Conservation (phyloP, 2,329 filamentous ascomycete genomes). For the Clonostachys rhizophaga region DNA sequence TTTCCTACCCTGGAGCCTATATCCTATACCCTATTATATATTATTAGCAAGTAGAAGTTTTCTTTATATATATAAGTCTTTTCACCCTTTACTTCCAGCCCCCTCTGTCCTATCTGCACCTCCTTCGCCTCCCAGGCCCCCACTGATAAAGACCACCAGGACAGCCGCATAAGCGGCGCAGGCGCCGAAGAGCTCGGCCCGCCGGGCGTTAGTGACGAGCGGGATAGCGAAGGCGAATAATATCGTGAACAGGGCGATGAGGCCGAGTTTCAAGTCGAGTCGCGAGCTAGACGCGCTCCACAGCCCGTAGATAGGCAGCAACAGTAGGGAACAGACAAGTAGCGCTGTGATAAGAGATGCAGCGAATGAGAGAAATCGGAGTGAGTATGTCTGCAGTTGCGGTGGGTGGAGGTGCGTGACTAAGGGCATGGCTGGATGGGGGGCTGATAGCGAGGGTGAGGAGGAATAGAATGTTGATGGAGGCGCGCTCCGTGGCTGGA, state of each 20-base stretch:
- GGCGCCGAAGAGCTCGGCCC: constrained; percentile 5
- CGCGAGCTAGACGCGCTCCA: background rate
- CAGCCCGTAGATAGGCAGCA: constrained; percentile 1
- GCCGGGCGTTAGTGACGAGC: constrained; percentile 2
- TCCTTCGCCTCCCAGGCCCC: background rate
- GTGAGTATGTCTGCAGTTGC: background rate
- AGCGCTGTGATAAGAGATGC: background rate
- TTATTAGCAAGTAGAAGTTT: no score
- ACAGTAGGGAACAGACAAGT: background rate
- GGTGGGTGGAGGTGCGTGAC: no score
- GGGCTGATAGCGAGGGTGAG: no score
- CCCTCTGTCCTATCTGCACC: no score
- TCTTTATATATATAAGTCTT: no score
- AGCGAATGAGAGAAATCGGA: background rate
- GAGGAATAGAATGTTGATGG: no score
- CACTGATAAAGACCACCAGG: constrained; percentile 5
- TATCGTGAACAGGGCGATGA: constrained; percentile 10
- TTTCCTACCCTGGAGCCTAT: no score
- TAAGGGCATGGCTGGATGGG: no score
- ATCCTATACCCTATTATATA: no score
- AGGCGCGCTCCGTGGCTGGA: no score
- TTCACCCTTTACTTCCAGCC: no score
- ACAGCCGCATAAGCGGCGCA: constrained; percentile 7
- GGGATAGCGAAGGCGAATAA: constrained; percentile 2
- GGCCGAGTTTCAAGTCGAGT: constrained; percentile 24